These are phyloP conservation scores for Pyrrhoderma lamaoense DNA, from an alignment of 1,284 basidiomycete species.

Conservation along the genomic window DNA sequence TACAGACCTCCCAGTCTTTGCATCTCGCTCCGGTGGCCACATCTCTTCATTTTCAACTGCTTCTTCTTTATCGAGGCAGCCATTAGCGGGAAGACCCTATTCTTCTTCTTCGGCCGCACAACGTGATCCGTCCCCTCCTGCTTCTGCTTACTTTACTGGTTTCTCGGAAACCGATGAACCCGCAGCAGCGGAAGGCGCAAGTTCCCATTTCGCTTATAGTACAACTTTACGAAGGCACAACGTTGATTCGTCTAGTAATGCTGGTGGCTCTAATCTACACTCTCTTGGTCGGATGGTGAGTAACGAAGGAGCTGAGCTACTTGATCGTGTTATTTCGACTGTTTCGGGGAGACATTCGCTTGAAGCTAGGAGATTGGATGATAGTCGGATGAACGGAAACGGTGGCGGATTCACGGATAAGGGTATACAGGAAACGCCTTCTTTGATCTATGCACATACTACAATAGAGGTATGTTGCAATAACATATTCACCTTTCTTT, in stretches of 20 bases:
- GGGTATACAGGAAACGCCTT: constrained; percentile 38
- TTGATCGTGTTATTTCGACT: constrained; percentile 35
- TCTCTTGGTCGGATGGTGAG: constrained; percentile 11
- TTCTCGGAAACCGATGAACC: constrained; percentile 35
- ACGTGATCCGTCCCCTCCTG: constrained; percentile 57
- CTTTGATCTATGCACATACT: constrained; percentile 50
- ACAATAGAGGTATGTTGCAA: constrained; percentile 45
- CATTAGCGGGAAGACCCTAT: constrained; percentile 9
- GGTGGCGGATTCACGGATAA: constrained; percentile 27
- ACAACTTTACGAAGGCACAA: constrained; percentile 70
- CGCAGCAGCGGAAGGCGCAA: constrained; percentile 56
- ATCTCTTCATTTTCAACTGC: constrained; percentile 19
- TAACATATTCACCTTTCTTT: background rate
- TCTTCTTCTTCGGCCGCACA: background rate
- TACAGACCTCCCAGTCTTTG: constrained; percentile 6
- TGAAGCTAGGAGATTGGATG: constrained; percentile 23
- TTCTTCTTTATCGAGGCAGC: constrained; percentile 15
- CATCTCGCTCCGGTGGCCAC: constrained; percentile 3
- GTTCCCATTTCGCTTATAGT: constrained; percentile 73
- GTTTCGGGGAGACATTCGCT: constrained; percentile 26
- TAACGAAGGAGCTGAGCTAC: constrained; percentile 23
- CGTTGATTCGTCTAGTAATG: constrained; percentile 31
- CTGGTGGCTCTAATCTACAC: constrained; percentile 17
- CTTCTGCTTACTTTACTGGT: constrained; percentile 68
- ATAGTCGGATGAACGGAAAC: constrained; percentile 21